phyloP scores from a whole-genome alignment of 352 stramenopile species.

The Phytopythium helicoides region DNA sequence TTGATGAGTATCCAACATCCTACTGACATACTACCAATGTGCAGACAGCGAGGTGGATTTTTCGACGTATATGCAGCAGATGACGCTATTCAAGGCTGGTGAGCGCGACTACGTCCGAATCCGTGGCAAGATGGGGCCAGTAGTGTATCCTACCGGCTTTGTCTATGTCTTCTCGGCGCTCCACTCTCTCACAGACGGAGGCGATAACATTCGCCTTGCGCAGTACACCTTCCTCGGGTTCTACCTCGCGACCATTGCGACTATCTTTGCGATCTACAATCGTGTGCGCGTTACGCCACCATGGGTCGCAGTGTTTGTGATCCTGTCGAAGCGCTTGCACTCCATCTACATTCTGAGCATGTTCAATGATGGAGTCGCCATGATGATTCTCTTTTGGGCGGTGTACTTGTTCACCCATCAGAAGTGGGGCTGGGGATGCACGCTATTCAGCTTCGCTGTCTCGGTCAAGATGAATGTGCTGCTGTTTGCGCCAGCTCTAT shows the following conservation, averaged over 20 bases:
- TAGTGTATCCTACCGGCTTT: slow-evolving; percentile 98
- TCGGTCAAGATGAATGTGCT: slow-evolving; percentile 99
- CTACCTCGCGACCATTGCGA: slow-evolving; percentile 90
- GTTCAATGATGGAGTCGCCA: slow-evolving; percentile 98
- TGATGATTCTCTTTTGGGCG: slow-evolving; percentile 94
- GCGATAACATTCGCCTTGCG: slow-evolving; percentile 81
- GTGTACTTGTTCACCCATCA: slow-evolving; percentile 86
- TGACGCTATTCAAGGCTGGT: slow-evolving; percentile 90
- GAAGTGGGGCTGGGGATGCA: slow-evolving; percentile 86
- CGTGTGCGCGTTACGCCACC: slow-evolving; percentile 67
- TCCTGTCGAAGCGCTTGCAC: slow-evolving; percentile 95
- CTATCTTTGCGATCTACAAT: slow-evolving; percentile 90
- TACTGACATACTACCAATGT: too few species aligned
- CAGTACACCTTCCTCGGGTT: slow-evolving; percentile 95
- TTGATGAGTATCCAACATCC: too few species aligned
- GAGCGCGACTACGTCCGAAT: slow-evolving; percentile 97
- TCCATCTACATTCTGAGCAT: slow-evolving; percentile 98
- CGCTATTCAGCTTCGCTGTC: slow-evolving; percentile 95
- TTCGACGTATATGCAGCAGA: slow-evolving; percentile 99
- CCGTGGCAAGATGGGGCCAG: slow-evolving; percentile 92
- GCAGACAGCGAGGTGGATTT: slow-evolving; percentile 99
- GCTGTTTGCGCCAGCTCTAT: slow-evolving; percentile 95
- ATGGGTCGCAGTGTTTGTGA: slow-evolving; percentile 91
- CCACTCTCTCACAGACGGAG: slow-evolving; percentile 85
- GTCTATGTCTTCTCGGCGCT: slow-evolving; percentile 96